These are phyloP conservation scores for Daldinia sp. DNA, from an alignment of 2,329 filamentous ascomycete species.

Conservation along the genomic window DNA sequence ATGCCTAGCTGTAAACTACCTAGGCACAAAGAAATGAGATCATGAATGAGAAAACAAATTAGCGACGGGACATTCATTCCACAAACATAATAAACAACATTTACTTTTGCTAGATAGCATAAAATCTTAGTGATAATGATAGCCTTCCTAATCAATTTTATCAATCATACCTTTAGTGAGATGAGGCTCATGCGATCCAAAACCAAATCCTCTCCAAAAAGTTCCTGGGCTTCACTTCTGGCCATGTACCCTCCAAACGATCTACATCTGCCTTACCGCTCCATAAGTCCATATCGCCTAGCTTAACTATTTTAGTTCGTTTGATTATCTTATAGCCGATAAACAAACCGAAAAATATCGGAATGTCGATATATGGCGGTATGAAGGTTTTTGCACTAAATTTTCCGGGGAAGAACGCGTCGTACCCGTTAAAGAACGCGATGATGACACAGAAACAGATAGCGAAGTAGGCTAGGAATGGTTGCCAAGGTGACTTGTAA, in stretches of 20 bases:
- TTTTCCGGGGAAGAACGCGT: slow-evolving; percentile 73
- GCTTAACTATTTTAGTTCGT: slow-evolving; percentile 62
- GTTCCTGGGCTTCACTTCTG: slow-evolving; percentile 53
- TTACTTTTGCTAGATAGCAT: slow-evolving; percentile 6
- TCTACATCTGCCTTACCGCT: slow-evolving; percentile 57
- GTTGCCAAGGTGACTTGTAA: slow-evolving; percentile 74
- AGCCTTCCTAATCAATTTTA: slow-evolving; percentile 4
- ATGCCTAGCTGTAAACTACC: not conserved
- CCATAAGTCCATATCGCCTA: slow-evolving; percentile 57
- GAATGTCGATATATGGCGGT: slow-evolving; percentile 77
- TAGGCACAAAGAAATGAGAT: slow-evolving; percentile 7
- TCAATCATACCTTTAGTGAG: not conserved
- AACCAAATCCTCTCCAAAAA: slow-evolving; percentile 57
- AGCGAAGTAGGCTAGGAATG: slow-evolving; percentile 74
- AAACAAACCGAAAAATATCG: slow-evolving; percentile 73
- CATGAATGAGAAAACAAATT: not conserved
- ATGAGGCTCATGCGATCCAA: slow-evolving; percentile 53
- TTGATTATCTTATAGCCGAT: slow-evolving; percentile 76
- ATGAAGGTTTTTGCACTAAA: slow-evolving; percentile 67
- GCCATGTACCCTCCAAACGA: slow-evolving; percentile 55
- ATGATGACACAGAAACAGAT: slow-evolving; percentile 72
- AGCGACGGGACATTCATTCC: not conserved
- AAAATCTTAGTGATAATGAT: not conserved
- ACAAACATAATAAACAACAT: slow-evolving; percentile 12
- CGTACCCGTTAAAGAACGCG: slow-evolving; percentile 78